Evolutionary conservation across 345 rosid genomes (phyloP).

Genomic region (Dipteronia dyeriana): DNA sequence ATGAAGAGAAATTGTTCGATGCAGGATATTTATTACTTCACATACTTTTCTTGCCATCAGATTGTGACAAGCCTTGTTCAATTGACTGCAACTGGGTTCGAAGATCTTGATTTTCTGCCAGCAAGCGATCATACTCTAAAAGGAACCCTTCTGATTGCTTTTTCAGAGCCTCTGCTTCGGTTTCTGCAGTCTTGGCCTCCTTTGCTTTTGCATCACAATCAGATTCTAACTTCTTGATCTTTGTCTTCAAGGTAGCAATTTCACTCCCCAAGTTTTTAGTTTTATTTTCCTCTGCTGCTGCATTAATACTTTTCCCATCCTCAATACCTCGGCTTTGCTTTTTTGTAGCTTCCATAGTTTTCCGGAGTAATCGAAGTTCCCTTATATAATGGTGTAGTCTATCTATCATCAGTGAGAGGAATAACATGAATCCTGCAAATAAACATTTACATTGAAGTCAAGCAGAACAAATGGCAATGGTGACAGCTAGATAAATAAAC

Average conservation of each 20-base stretch:
- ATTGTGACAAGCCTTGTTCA: conserved; percentile 34
- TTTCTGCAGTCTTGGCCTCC: conserved; percentile 57
- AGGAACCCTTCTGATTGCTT: conserved; percentile 78
- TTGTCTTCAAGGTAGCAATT: conserved; percentile 38
- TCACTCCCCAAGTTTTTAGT: conserved; percentile 49
- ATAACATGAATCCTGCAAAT: conserved; percentile 69
- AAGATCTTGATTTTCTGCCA: conserved; percentile 74
- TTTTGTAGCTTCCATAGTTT: conserved; percentile 77
- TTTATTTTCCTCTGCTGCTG: conserved; percentile 52
- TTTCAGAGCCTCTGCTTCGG: conserved; percentile 60
- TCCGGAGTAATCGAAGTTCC: conserved; percentile 71
- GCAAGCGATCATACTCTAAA: conserved; percentile 65
- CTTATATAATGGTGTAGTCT: conserved; percentile 86
- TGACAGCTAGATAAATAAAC: background rate
- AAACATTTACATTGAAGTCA: background rate
- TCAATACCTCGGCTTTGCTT: conserved; percentile 63
- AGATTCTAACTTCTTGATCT: conserved; percentile 53
- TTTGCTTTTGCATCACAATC: conserved; percentile 50
- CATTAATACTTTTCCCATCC: conserved; percentile 49
- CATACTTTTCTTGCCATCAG: conserved; percentile 54
- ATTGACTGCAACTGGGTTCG: conserved; percentile 64
- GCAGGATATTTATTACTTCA: conserved; percentile 17
- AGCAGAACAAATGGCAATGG: background rate
- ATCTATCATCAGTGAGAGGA: conserved; percentile 82
- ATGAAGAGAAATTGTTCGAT: conserved; percentile 6